These are phyloP conservation scores for Camellia lanceoleosa DNA, from an alignment of 148 eudicot genomes.

Conservation along the genomic window DNA sequence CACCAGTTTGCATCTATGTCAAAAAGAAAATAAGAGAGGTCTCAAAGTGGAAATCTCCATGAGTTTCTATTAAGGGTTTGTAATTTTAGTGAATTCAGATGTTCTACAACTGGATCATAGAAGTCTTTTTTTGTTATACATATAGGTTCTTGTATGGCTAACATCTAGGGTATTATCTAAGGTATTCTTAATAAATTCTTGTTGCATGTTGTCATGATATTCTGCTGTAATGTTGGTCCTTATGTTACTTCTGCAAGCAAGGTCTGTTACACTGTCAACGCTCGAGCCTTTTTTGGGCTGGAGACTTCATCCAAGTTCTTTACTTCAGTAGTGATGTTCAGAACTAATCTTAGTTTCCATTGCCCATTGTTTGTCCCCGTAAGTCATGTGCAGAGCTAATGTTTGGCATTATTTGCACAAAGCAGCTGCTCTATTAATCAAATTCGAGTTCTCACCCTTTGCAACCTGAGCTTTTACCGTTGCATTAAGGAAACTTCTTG, in stretches of 20 bases:
- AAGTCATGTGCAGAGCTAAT: not conserved
- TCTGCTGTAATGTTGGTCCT: not conserved
- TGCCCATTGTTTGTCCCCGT: not conserved
- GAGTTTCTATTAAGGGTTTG: not conserved
- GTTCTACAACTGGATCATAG: not conserved
- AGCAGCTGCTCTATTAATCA: not conserved
- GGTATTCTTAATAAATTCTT: not conserved
- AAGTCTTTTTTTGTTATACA: not conserved
- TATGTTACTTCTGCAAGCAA: not conserved
- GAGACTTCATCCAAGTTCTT: not conserved
- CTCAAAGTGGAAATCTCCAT: not conserved
- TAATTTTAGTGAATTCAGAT: not conserved
- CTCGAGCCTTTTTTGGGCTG: not conserved
- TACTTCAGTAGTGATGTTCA: not conserved
- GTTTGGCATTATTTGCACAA: slow-evolving; percentile 5
- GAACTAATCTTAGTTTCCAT: not conserved
- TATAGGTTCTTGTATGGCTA: not conserved
- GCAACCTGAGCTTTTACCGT: not conserved
- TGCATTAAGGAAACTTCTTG: not conserved
- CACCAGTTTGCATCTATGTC: slow-evolving; percentile 3
- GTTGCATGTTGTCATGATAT: not conserved
- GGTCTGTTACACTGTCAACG: not conserved
- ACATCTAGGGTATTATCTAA: not conserved
- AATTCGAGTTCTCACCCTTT: not conserved
- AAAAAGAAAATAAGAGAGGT: not conserved